Evolutionary conservation across 1,139 yeast species (phyloP), one percentile per base, ranked within the genome.

Genomic region (Candida freyschussii): DNA sequence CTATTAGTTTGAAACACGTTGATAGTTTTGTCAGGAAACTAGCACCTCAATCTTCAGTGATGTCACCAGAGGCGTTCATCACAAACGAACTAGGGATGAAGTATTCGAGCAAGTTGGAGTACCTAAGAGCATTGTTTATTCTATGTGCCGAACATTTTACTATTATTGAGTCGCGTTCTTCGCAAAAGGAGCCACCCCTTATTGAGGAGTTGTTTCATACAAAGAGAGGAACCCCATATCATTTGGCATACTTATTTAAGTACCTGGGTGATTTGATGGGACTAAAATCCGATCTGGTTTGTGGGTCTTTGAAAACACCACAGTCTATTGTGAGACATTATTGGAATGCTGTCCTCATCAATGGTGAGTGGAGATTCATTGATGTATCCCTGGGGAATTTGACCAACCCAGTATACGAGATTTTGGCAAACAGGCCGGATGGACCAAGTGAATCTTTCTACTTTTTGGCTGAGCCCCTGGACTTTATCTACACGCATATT

Each of bases 231-330:
- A 72, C 91, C 1, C 69, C 91, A 1, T 79, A 73, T 45, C 95
- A 86, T 52, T 56, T 89, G 38, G 85, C 91, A 14, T 77, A 82
- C 62, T 59, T 86, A 17, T 83, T 86, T 56, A 78, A 78, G 42
- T 72, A 76, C 39, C 73, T 91, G 62, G 75, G 91, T 31, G 79
- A 74, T 39, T 70, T 81, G 0, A 64, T 89, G 33, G 76, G 80
- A 16, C 69, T 91, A 26, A 78, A 80, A 9, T 74, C 87, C 41
- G 93, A 83, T 43, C 68, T 87, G 2, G 77, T 91, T 1, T 63
- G 77, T 21, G 98, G 98, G 4, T 84, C 84, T 48, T 69, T 91
- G 63, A 86, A 89, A 52, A 72, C 78, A 21, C 95, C 95, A 5
- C 75, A 76, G 44, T 75, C 75, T 15, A 74, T 75, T 22, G 65